Percentiles rank a stretch among this genome's conserved stretches.
These are phyloP conservation scores for Hypoxylon sp. DNA, from an alignment of 2,329 filamentous ascomycete species.

Conservation along the genomic window DNA sequence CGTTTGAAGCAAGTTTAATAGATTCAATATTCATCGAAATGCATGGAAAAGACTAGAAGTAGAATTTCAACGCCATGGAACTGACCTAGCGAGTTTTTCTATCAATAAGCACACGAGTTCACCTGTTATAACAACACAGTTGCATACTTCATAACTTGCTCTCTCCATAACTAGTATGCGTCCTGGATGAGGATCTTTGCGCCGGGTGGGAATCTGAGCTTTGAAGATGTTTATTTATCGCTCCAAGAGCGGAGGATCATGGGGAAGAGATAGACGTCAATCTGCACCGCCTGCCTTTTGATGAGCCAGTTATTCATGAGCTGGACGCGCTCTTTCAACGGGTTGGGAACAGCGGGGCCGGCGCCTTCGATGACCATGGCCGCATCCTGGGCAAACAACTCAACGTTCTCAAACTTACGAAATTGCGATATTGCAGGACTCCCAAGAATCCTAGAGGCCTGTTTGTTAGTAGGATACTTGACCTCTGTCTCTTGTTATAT, in stretches of 20 bases:
- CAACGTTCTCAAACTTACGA: slow-evolving; percentile 33
- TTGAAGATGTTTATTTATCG: slow-evolving; percentile 43
- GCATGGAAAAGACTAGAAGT: no score
- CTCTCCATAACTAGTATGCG: slow-evolving; percentile 33
- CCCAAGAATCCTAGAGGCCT: no score
- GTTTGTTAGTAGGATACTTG: no score
- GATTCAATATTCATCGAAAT: no score
- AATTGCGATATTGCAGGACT: no score
- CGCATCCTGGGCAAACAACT: slow-evolving; percentile 45
- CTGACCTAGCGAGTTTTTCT: slow-evolving; percentile 36
- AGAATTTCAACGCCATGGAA: slow-evolving; percentile 31
- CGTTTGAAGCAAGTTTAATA: no score
- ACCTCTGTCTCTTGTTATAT: no score
- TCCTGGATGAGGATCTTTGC: slow-evolving; percentile 46
- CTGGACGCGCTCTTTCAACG: slow-evolving; percentile 41
- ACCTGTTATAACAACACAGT: slow-evolving; percentile 13
- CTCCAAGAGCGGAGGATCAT: slow-evolving; percentile 38
- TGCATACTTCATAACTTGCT: slow-evolving; percentile 34
- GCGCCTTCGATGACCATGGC: slow-evolving; percentile 37
- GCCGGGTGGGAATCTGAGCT: slow-evolving; percentile 42
- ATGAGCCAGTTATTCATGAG: slow-evolving; percentile 38
- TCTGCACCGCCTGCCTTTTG: background rate
- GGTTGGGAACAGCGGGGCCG: slow-evolving; percentile 29
- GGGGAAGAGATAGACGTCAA: slow-evolving; percentile 8
- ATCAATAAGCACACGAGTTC: slow-evolving; percentile 28